Conservation (phyloP, 805 yeast genomes). For the Barnettozyma vustinii region DNA sequence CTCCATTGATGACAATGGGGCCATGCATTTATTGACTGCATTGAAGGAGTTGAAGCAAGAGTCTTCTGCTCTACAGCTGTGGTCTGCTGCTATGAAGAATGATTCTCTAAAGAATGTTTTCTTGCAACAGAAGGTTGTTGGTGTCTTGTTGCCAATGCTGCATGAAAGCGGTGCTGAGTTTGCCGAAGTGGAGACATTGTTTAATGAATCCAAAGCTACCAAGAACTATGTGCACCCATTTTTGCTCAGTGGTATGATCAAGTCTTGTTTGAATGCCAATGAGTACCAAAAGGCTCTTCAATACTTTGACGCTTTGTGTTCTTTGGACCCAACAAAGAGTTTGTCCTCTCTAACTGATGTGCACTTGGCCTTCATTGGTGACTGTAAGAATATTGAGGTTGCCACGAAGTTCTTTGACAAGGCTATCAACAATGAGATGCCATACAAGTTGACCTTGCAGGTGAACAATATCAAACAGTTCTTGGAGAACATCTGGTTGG, state of each 20-base stretch:
- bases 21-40: constrained; percentile 52
- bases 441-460: constrained; percentile 65
- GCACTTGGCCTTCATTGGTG: constrained; percentile 74
- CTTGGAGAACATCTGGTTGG: constrained; percentile 53
- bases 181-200: constrained; percentile 55
- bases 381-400: constrained; percentile 63
- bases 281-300: constrained; percentile 62
- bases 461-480: constrained; percentile 68
- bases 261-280: constrained; percentile 61
- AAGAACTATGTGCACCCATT: constrained; percentile 32
- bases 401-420: constrained; percentile 72
- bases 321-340: constrained; percentile 37
- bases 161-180: constrained; percentile 52
- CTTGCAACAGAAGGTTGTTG: constrained; percentile 60
- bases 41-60: constrained; percentile 55
- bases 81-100: constrained; percentile 59
- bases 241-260: constrained; percentile 66
- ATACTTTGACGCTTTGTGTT: constrained; percentile 55
- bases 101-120: constrained; percentile 38
- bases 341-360: constrained; percentile 60
- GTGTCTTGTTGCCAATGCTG: constrained; percentile 62
- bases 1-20: constrained; percentile 46
- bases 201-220: constrained; percentile 36
- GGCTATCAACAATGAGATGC: constrained; percentile 64
- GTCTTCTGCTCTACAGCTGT: constrained; percentile 60